phyloP scores from a whole-genome alignment of 108 stramenopile genomes.

The Discostella stelligeroides region DNA sequence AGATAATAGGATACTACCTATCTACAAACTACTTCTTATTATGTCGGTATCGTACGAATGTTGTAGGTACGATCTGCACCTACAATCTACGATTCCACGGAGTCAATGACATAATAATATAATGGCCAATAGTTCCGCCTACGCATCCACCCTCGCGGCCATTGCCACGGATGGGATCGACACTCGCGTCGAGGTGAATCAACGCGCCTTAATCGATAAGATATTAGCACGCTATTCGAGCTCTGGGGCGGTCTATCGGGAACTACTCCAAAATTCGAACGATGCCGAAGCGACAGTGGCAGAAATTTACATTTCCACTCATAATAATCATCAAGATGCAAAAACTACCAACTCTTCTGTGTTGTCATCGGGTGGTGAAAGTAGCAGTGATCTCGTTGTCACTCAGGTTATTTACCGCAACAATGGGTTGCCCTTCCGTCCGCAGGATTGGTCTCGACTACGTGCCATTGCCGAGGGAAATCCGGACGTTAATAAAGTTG shows the following conservation, averaged over 20 bases:
- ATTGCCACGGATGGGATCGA: constrained; percentile 53
- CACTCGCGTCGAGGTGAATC: constrained; percentile 81
- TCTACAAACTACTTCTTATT: too few species aligned
- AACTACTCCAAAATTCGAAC: constrained; percentile 85
- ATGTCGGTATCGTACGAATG: too few species aligned
- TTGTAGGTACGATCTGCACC: too few species aligned
- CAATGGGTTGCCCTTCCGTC: constrained; percentile 81
- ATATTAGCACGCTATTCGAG: constrained; percentile 85
- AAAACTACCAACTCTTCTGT: background rate
- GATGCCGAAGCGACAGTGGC: constrained; percentile 82
- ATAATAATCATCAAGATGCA: background rate
- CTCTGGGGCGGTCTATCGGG: constrained; percentile 81
- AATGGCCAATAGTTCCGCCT: constrained; percentile 13
- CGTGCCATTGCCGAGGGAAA: constrained; percentile 90
- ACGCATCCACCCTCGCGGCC: constrained; percentile 38
- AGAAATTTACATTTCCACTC: constrained; percentile 74
- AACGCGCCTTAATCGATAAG: constrained; percentile 89
- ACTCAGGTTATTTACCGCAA: constrained; percentile 76
- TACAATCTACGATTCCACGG: background rate
- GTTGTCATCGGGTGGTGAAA: constrained; percentile 1
- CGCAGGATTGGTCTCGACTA: constrained; percentile 80
- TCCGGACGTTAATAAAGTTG: constrained; percentile 73
- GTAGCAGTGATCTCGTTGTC: constrained; percentile 41
- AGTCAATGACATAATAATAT: background rate
- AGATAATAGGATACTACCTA: too few species aligned